Evolutionary conservation across 495 filamentous ascomycete species (phyloP).

Genomic region (Aspergillus mulundensis): DNA sequence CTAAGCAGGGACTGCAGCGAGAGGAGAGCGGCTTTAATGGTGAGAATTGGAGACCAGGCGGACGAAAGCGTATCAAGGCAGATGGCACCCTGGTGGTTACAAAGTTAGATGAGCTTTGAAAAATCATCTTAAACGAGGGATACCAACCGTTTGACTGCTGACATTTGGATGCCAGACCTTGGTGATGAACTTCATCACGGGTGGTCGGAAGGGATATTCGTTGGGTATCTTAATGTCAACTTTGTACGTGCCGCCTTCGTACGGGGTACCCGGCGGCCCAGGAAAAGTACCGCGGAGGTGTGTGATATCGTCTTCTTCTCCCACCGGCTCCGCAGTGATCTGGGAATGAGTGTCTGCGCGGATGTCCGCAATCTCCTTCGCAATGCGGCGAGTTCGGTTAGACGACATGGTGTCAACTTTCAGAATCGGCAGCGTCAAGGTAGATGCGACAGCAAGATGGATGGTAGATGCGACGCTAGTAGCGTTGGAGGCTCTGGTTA

Average conservation of each 20-base stretch:
- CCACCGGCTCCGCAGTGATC: slow-evolving; percentile 63
- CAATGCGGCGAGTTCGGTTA: slow-evolving; percentile 75
- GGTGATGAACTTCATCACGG: slow-evolving; percentile 88
- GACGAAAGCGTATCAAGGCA: slow-evolving; percentile 89
- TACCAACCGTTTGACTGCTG: slow-evolving; percentile 84
- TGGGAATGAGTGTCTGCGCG: slow-evolving; percentile 69
- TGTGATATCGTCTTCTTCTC: slow-evolving; percentile 67
- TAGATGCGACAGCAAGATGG: neutral
- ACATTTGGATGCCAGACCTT: slow-evolving; percentile 98
- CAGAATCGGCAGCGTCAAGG: neutral
- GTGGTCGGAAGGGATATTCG: slow-evolving; percentile 92
- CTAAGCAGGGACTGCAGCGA: slow-evolving; percentile 90
- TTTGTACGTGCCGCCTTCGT: slow-evolving; percentile 79
- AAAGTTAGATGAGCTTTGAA: neutral
- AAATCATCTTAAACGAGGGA: neutral
- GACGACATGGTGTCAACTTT: slow-evolving; percentile 55
- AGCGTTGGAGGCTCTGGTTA: neutral
- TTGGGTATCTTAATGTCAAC: slow-evolving; percentile 84
- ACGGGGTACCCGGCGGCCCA: slow-evolving; percentile 89
- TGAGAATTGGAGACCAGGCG: slow-evolving; percentile 92
- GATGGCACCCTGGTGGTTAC: slow-evolving; percentile 72
- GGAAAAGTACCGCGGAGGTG: slow-evolving; percentile 80
- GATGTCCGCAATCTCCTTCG: slow-evolving; percentile 90
- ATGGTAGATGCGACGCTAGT: neutral
- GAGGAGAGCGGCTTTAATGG: slow-evolving; percentile 90